These are phyloP conservation scores for Cicer bijugum DNA, from an alignment of 306 rosid species.

Conservation along the genomic window DNA sequence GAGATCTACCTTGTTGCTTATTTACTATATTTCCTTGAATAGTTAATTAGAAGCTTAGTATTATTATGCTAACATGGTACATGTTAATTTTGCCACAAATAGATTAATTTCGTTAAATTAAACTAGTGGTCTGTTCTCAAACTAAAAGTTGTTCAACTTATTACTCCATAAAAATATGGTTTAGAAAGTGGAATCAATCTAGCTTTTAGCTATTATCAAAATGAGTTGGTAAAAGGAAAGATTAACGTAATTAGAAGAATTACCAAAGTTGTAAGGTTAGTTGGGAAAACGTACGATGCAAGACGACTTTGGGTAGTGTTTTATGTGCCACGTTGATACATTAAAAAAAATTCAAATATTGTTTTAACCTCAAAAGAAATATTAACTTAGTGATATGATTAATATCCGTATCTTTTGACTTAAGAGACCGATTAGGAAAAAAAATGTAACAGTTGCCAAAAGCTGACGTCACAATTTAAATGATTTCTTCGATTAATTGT, in stretches of 20 bases:
- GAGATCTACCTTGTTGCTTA: conserved; percentile 36
- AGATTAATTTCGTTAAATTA: conserved; percentile 41
- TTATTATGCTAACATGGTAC: conserved; percentile 9
- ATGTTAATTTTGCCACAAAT: conserved; percentile 16
- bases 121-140: conserved; percentile 40
- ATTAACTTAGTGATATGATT: background rate
- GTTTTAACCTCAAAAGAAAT: conserved; percentile 23
- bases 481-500: background rate
- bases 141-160: conserved; percentile 48
- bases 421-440: background rate
- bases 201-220: conserved; percentile 34
- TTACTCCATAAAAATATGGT: conserved; percentile 19
- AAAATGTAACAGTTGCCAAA: background rate
- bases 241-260: conserved; percentile 26
- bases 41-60: conserved; percentile 5
- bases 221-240: conserved; percentile 50
- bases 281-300: conserved; percentile 43
- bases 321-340: conserved; percentile 15
- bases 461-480: conserved; percentile 14
- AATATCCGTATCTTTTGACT: conserved; percentile 8
- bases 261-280: conserved; percentile 45
- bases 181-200: conserved; percentile 34
- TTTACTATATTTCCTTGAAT: conserved; percentile 39
- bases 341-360: conserved; percentile 22
- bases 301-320: conserved; percentile 35